A percentile compares a stretch with the other conserved stretches of the same genome.
Evolutionary conservation across 192 early-diverging fungal species (phyloP).

Genomic region (Coemansia sp.): DNA sequence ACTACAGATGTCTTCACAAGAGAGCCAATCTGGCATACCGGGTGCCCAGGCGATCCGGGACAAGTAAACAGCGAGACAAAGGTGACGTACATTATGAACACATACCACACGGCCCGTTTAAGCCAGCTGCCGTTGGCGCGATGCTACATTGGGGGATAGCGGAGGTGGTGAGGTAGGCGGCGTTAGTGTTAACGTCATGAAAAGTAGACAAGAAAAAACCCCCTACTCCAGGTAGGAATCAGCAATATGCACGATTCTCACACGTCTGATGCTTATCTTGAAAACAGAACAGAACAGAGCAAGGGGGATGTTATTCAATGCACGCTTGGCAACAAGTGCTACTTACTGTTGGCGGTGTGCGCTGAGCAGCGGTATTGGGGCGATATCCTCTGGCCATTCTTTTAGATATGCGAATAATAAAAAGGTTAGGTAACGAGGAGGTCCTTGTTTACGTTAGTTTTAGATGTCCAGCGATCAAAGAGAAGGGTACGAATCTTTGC

Average conservation of each 20-base stretch:
- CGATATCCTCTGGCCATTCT: slow-evolving; percentile 11
- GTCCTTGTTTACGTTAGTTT: slow-evolving; percentile 6
- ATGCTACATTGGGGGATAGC: slow-evolving; percentile 1
- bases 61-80: slow-evolving; percentile 44
- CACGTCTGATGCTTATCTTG: not conserved
- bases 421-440: not conserved
- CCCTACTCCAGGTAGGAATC: not conserved
- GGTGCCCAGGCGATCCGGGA: slow-evolving; percentile 26
- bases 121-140: slow-evolving; percentile 12
- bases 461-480: not conserved
- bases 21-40: slow-evolving; percentile 31
- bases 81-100: slow-evolving; percentile 30
- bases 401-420: slow-evolving; percentile 1
- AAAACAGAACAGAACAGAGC: not conserved
- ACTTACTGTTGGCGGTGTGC: slow-evolving; percentile 8
- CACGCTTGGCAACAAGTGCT: not conserved
- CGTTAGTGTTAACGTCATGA: not conserved
- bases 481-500: not conserved
- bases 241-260: no score
- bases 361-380: not conserved
- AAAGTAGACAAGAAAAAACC: not conserved
- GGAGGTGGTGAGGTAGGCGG: not conserved
- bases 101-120: slow-evolving; percentile 27
- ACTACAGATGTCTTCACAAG: slow-evolving; percentile 18
- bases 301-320: no score